Base-by-base conservation (phyloP, 331 rosid species). In the Rhamnella rubrinervis region DNA sequence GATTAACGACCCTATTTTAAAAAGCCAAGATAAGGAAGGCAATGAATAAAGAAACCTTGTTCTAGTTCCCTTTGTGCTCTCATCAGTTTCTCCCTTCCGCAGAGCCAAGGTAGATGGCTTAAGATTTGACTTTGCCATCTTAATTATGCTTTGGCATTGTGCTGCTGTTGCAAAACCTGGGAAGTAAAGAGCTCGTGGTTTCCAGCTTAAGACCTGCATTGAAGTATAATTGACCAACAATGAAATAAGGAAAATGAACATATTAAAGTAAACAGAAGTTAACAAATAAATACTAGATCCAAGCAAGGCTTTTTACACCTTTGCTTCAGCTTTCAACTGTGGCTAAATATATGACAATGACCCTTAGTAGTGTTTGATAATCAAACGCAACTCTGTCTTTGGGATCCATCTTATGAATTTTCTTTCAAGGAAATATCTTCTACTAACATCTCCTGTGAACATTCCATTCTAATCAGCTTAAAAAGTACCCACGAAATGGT, bases 151-250 rank as follows among this genome's bases (percentile, higher is more conserved):
- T 77, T 76, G 77, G 75, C 98, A 93, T 74, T 91, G 96, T 71
- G 88, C 88, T 7, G 85, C 74, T 19, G 79, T 87, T 44, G 96
- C 91, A 73, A 93, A 91, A 67, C 86, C 75, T 10, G 97, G 97
- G 82, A 93, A 93, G 78, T 84, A 87, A 6, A 87, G 69, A 46
- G 92, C 91, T 40, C 92, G 89, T 12, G 97, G 97, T 51, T 19
- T 74, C 97, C 98, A 93, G 77, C 97, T 91, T 89, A 93, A 77
- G 67, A 91, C 75, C 98, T 91, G 69, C 67, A 72, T 18, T 63
- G 46, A 71, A 68, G 23, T 56, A 9, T 17, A 16, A 57, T 1
- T n/a, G 20, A 59, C 5, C 8, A 46, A n/a, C 8, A 38, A 35
- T 31, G 21, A 59, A 31, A 52, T 52, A 12, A 41, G 38, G 23